A percentile compares a stretch with the other conserved stretches of the same genome.
phyloP scores from a whole-genome alignment of 1,139 yeast species.

The Nakaseomyces bracarensis region DNA sequence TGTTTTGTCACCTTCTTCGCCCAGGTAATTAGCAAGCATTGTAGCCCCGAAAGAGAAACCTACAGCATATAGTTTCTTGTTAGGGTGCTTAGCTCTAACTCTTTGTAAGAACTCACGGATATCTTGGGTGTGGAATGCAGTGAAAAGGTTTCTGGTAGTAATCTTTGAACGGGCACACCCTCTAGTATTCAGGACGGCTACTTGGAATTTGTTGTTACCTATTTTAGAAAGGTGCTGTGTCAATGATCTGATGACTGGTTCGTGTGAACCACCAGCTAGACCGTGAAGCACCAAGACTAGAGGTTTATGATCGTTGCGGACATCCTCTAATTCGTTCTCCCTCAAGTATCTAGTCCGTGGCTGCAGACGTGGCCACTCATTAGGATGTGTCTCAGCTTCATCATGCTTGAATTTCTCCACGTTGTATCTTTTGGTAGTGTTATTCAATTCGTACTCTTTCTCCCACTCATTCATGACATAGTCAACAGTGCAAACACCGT shows the following conservation, averaged over 20 bases:
- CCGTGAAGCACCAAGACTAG: constrained; percentile 72
- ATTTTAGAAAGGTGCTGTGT: constrained; percentile 28
- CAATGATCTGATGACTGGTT: constrained; percentile 69
- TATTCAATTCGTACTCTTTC: constrained; percentile 33
- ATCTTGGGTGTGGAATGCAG: constrained; percentile 70
- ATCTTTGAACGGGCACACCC: constrained; percentile 83
- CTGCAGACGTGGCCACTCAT: constrained; percentile 66
- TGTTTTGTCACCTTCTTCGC: constrained; percentile 52
- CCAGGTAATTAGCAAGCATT: constrained; percentile 68
- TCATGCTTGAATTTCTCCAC: constrained; percentile 42
- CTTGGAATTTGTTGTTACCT: constrained; percentile 42
- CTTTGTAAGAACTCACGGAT: constrained; percentile 49
- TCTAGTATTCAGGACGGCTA: constrained; percentile 69
- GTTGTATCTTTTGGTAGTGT: constrained; percentile 22
- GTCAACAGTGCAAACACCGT: constrained; percentile 69
- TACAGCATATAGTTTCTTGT: constrained; percentile 62
- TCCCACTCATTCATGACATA: constrained; percentile 47
- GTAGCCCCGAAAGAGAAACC: constrained; percentile 91
- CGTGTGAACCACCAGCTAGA: constrained; percentile 87
- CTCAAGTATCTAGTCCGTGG: constrained; percentile 69
- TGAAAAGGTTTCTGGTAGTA: constrained; percentile 66
- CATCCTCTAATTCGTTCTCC: constrained; percentile 39
- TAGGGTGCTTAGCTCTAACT: constrained; percentile 52
- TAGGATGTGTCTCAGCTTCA: constrained; percentile 49
- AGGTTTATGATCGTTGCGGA: constrained; percentile 43